Percentiles rank a stretch among this genome's conserved stretches.
Conservation (phyloP, 768 basidiomycete species). For the Crucibulum laeve region DNA sequence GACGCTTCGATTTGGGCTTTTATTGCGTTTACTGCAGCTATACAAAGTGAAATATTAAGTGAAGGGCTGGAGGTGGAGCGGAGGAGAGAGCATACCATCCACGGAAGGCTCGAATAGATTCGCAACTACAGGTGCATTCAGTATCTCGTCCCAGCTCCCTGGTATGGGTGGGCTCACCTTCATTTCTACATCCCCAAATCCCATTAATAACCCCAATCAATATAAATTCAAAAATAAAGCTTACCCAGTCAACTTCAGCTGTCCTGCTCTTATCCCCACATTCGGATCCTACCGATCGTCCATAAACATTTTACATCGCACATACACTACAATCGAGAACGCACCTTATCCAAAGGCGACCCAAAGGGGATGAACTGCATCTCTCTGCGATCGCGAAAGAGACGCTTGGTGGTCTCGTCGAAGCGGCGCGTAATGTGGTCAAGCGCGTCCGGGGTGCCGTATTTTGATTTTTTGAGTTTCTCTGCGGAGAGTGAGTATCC, state of each 20-base stretch:
- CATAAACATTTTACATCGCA: not conserved
- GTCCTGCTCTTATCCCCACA: constrained; percentile 71
- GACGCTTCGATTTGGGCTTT: constrained; percentile 68
- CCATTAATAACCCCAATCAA: constrained; percentile 4
- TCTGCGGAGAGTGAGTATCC: constrained; percentile 31
- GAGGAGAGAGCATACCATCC: constrained; percentile 31
- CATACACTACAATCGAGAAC: not conserved
- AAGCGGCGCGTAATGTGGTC: constrained; percentile 80
- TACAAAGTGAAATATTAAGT: not conserved
- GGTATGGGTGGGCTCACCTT: constrained; percentile 14
- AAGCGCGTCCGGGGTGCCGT: constrained; percentile 64
- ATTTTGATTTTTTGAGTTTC: constrained; percentile 70
- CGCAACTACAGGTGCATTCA: constrained; percentile 41
- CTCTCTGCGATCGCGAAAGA: constrained; percentile 67
- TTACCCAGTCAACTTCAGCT: constrained; percentile 68
- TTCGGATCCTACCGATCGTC: constrained; percentile 34
- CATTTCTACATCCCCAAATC: constrained; percentile 22
- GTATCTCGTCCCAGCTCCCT: not conserved
- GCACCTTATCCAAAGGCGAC: constrained; percentile 65
- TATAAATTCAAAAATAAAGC: constrained; percentile 7
- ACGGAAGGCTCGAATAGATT: constrained; percentile 78
- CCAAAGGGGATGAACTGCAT: constrained; percentile 74
- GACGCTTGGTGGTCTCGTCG: constrained; percentile 78
- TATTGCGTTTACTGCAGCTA: constrained; percentile 66
- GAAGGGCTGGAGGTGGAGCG: not conserved